Evolutionary conservation across 805 yeast genomes (phyloP), one percentile per base, ranked within the genome.

Genomic region (Ogataea paradorogensis): DNA sequence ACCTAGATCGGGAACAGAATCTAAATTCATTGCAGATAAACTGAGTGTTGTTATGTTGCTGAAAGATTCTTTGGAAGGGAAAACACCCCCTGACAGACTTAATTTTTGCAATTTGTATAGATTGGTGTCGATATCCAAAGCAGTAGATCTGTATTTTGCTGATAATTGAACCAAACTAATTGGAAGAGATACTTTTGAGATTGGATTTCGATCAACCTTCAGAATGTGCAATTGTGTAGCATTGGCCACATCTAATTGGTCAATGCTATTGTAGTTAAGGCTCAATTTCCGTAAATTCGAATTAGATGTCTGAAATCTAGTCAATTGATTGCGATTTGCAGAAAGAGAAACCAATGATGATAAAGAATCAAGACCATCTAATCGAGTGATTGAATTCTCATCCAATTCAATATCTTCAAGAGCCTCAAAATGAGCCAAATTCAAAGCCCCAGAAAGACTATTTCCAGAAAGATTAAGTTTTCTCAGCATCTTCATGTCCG

Each of bases 21-120:
- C 54, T n/a, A 76, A 46, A 29, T 66, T 65, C 63, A 70, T 67
- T 0, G 80, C 78, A 0, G 76, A 62, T n/a, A 76, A 45, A n/a
- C 62, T 62, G 30, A 76, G 52, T 11, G 49, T 53, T 22, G 60
- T 67, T 10, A 76, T 51, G 49, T 67, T 69, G 16, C 66, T 47
- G 31, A 59, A 54, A 9, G 33, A 35, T 4, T 32, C 35, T 2
- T 34, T 35, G 3, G 51, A 7, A 5, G 48, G 42, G 5, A 54
- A 33, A 2, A 22, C 27, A 11, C 65, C 49, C 8, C 66, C 66
- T 4, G 52, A 46, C 10, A 75, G 46, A 45, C 67, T 70, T 23
- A 74, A 50, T 16, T 37, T 55, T 15, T 53, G 46, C 7, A 72
- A 52, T 27, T 62, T 62, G n/a, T 40, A 27, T 18, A 30, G 36